phyloP scores from a whole-genome alignment of 148 eudicot species.

The Polygonum maritimum region DNA sequence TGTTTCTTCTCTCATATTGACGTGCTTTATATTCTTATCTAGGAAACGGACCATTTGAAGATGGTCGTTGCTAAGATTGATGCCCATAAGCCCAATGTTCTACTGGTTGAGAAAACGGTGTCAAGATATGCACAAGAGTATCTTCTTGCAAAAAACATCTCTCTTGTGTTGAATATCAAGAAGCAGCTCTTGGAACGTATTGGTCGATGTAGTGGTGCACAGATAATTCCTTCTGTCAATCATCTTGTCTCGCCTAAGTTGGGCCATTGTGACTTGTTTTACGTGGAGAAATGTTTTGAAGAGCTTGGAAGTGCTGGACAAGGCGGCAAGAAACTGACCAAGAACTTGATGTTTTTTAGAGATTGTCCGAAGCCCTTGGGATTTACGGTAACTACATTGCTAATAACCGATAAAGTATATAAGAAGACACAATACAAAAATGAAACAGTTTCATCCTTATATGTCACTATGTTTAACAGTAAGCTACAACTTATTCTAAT shows the following conservation, averaged over 20 bases:
- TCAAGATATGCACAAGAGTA: conserved; percentile 92
- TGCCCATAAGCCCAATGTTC: conserved; percentile 67
- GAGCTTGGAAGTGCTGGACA: conserved; percentile 91
- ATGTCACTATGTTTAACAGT: too few relatives aligned
- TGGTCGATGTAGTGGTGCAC: conserved; percentile 87
- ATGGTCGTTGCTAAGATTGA: conserved; percentile 95
- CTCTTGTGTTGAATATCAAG: conserved; percentile 89
- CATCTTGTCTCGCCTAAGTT: conserved; percentile 54
- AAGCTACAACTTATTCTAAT: not conserved
- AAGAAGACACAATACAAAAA: not conserved
- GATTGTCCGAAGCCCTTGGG: conserved; percentile 98
- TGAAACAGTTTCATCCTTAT: not conserved
- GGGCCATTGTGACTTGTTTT: conserved; percentile 73
- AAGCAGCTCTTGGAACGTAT: conserved; percentile 85
- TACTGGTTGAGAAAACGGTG: conserved; percentile 95
- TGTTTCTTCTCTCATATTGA: conserved; percentile 2
- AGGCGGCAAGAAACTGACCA: conserved; percentile 74
- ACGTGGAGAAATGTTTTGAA: conserved; percentile 73
- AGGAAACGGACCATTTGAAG: conserved; percentile 99
- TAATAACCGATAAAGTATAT: not conserved
- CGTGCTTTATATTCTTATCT: conserved; percentile 10
- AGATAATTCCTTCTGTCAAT: conserved; percentile 82
- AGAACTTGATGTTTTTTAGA: conserved; percentile 93
- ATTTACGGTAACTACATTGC: conserved; percentile 59
- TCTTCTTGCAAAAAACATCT: conserved; percentile 78